Base-by-base conservation (phyloP, 148 eudicot genomes). In the Fagopyrum tataricum region DNA sequence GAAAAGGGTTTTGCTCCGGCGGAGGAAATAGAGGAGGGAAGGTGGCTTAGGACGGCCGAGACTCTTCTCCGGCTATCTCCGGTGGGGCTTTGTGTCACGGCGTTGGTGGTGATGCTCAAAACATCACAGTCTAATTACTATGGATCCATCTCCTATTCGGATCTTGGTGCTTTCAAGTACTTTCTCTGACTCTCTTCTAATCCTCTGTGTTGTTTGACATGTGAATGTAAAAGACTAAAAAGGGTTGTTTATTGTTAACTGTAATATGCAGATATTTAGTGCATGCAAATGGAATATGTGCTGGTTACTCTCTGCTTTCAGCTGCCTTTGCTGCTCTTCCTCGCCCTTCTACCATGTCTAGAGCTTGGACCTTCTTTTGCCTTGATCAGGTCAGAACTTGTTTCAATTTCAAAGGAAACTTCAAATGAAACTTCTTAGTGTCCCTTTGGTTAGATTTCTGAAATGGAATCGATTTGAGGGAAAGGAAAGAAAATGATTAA, bases 321-420 rank as follows among this genome's bases (percentile, higher is more conserved):
- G 98, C 98, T 0, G 83, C 87, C 3, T 83, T 87, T 17, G 87
- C 87, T 1, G 98, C 96, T 9, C 81, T 94, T 49, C 91, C 96
- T 52, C 91, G 96, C 43, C 96, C 96, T 31, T 80, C 87, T 4
- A 85, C 97, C 77, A 84, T 87, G 90, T 83, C 87, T 40, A 79
- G 93, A 73, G 98, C 97, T 77, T 95, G 97, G 97, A 85, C 90
- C 31, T 95, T 95, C 88, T 95, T 91, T 87, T 79, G 92, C 75
- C 92, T 95, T 0, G 98, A 95, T 74, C 98, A 93, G 95, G 95
- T 87, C 39, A 58, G 15, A 41, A 44, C 55, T 49, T 15, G 10
- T 49, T 12, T 14, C n/a, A 49, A 6, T 49, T 15, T 49, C 6
- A 49, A 49, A 13, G 1, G 37, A 0, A 4, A 15, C 55, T 49